A percentile compares a stretch with the other conserved stretches of the same genome.
Evolutionary conservation across 768 basidiomycete genomes (phyloP).

Genomic region (Panus rudis): DNA sequence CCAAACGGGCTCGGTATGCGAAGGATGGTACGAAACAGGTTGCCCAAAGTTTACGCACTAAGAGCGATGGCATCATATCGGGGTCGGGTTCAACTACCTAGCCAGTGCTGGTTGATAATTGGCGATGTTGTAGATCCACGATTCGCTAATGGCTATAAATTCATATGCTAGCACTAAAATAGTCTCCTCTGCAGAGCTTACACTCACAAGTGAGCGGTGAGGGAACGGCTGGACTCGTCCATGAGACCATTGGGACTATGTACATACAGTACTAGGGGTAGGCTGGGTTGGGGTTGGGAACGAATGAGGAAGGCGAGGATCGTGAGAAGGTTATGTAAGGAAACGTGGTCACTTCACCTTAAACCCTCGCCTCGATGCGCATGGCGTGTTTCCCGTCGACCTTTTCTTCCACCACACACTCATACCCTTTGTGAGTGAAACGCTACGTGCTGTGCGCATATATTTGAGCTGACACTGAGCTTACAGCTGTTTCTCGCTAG

Average conservation of each 20-base stretch:
- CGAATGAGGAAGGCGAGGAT: constrained; percentile 1
- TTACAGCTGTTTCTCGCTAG: constrained; percentile 14
- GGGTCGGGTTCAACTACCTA: constrained; percentile 1
- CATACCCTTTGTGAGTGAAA: constrained; percentile 19
- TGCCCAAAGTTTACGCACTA: constrained; percentile 8
- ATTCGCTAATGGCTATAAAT: too few relatives aligned
- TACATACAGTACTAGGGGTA: too few relatives aligned
- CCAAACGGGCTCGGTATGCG: constrained; percentile 24
- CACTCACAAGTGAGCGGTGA: too few relatives aligned
- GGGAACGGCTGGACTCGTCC: too few relatives aligned
- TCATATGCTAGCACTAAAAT: too few relatives aligned
- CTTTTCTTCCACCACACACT: constrained; percentile 19
- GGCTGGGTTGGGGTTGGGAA: too few relatives aligned
- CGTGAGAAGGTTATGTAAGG: constrained; percentile 14
- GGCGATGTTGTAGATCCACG: too few relatives aligned
- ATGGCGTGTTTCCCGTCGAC: constrained; percentile 23
- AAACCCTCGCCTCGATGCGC: constrained; percentile 33
- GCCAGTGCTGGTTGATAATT: too few relatives aligned
- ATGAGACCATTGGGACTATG: too few relatives aligned
- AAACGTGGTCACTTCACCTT: constrained; percentile 29
- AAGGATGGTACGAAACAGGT: constrained; percentile 18
- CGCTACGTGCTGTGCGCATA: constrained; percentile 4
- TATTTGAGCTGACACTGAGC: background rate
- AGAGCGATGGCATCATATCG: constrained; percentile 11
- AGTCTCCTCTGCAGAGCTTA: too few relatives aligned